A percentile compares a stretch with the other conserved stretches of the same genome.
These are phyloP conservation scores for Conticribra weissflogii DNA, from an alignment of 108 stramenopile species.

Conservation along the genomic window DNA sequence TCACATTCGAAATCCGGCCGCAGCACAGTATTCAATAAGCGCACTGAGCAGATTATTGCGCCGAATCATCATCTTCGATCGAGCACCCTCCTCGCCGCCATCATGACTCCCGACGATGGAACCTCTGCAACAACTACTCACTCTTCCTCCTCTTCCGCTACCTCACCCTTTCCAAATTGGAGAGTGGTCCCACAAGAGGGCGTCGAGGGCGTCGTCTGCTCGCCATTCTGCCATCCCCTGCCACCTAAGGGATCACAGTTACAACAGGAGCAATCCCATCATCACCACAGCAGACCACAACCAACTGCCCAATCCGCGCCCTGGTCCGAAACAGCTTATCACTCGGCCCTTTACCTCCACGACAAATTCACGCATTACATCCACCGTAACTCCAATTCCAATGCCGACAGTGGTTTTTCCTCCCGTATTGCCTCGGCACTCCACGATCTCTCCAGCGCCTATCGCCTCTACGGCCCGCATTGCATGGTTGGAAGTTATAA, in stretches of 20 bases:
- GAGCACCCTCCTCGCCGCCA: background rate
- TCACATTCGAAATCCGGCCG: too few relatives aligned
- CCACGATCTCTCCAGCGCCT: constrained; percentile 74
- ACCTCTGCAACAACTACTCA: too few relatives aligned
- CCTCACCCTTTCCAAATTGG: constrained; percentile 23
- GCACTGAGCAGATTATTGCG: too few relatives aligned
- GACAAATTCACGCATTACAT: constrained; percentile 63
- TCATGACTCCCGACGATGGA: background rate
- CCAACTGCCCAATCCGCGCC: constrained; percentile 20
- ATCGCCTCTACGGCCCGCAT: constrained; percentile 78
- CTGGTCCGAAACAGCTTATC: constrained; percentile 71
- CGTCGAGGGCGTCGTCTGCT: background rate
- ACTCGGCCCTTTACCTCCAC: constrained; percentile 64
- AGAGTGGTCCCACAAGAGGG: constrained; percentile 5
- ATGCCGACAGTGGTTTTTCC: too few relatives aligned
- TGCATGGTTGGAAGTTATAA: constrained; percentile 93
- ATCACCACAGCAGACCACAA: too few relatives aligned
- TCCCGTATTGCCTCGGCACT: constrained; percentile 70
- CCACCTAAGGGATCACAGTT: background rate
- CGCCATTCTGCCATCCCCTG: constrained; percentile 31
- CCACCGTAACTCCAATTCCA: constrained; percentile 47
- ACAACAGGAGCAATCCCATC: too few relatives aligned
- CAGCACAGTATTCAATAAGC: too few relatives aligned
- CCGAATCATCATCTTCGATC: too few relatives aligned
- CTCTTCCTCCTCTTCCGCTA: too few relatives aligned